These are phyloP conservation scores for Phaffia tasmanica DNA, from an alignment of 768 basidiomycete genomes.

Conservation along the genomic window DNA sequence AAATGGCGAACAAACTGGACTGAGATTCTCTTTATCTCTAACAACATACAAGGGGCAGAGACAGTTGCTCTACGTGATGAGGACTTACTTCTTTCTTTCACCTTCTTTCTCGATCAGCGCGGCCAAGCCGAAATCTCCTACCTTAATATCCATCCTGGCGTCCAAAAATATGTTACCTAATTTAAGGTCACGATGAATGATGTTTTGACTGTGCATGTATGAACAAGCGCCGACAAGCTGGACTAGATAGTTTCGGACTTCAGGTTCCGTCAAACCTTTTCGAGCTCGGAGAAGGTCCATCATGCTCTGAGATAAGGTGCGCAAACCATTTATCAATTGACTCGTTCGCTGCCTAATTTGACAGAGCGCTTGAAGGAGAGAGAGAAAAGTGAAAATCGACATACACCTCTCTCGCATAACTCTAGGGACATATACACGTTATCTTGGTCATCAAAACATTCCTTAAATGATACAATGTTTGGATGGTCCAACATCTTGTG, in stretches of 20 bases:
- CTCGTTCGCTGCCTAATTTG: not conserved
- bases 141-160: slow-evolving; percentile 82
- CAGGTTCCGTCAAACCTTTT: slow-evolving; percentile 77
- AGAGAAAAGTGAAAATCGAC: slow-evolving; percentile 25
- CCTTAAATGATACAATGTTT: slow-evolving; percentile 81
- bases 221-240: slow-evolving; percentile 92
- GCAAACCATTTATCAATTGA: not conserved
- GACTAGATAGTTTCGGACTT: slow-evolving; percentile 81
- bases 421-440: slow-evolving; percentile 98
- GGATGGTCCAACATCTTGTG: slow-evolving; percentile 82
- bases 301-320: slow-evolving; percentile 30
- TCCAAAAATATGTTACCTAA: slow-evolving; percentile 92
- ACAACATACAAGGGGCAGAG: not conserved
- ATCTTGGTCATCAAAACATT: slow-evolving; percentile 88
- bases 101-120: slow-evolving; percentile 93
- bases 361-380: not conserved
- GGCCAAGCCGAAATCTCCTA: slow-evolving; percentile 93
- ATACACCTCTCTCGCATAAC: slow-evolving; percentile 68
- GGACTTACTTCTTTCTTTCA: slow-evolving; percentile 73
- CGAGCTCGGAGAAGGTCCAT: slow-evolving; percentile 69
- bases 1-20: not conserved
- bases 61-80: too few species aligned
- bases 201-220: slow-evolving; percentile 93
- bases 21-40: too few species aligned
- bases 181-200: slow-evolving; percentile 96